A percentile compares a stretch with the other conserved stretches of the same genome.
These are phyloP conservation scores for Immersiella caudata DNA, from an alignment of 495 filamentous ascomycete species.

Conservation along the genomic window DNA sequence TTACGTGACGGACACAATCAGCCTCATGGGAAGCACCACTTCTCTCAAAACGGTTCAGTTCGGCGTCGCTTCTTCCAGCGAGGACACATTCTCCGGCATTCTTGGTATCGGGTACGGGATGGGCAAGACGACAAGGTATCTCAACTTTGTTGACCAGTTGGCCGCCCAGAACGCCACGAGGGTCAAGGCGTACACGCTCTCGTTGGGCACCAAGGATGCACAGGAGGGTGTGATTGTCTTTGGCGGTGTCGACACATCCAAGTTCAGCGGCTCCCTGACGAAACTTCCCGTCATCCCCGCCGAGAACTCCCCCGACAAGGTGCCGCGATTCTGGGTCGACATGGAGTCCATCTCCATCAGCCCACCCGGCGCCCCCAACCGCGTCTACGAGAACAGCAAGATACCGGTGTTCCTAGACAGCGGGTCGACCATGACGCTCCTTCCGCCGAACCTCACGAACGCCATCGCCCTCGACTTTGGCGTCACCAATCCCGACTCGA, in stretches of 20 bases:
- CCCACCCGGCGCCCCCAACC: constrained; percentile 47
- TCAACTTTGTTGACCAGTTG: constrained; percentile 51
- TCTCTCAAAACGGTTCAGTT: constrained; percentile 47
- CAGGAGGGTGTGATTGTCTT: constrained; percentile 81
- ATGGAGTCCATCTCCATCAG: constrained; percentile 61
- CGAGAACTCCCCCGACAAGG: constrained; percentile 42
- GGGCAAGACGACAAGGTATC: constrained; percentile 45
- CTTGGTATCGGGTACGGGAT: constrained; percentile 51
- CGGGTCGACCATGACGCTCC: constrained; percentile 83
- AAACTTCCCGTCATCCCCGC: constrained; percentile 66
- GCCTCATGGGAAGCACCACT: constrained; percentile 42
- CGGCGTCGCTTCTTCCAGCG: constrained; percentile 44
- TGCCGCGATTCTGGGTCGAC: constrained; percentile 60
- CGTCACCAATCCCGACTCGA: constrained; percentile 50
- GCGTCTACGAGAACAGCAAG: constrained; percentile 50
- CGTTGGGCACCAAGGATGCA: constrained; percentile 50
- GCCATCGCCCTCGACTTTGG: constrained; percentile 68
- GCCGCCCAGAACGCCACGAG: constrained; percentile 42
- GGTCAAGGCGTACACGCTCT: constrained; percentile 53
- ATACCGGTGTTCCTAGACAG: constrained; percentile 82
- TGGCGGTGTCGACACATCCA: constrained; percentile 85
- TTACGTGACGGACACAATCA: constrained; percentile 49
- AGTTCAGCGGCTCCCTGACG: constrained; percentile 72
- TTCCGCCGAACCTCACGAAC: constrained; percentile 67
- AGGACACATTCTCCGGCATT: constrained; percentile 51